Evolutionary conservation across 2,329 filamentous ascomycete species (phyloP), one percentile per base, ranked within the genome.

Genomic region (Davidsoniella australis): DNA sequence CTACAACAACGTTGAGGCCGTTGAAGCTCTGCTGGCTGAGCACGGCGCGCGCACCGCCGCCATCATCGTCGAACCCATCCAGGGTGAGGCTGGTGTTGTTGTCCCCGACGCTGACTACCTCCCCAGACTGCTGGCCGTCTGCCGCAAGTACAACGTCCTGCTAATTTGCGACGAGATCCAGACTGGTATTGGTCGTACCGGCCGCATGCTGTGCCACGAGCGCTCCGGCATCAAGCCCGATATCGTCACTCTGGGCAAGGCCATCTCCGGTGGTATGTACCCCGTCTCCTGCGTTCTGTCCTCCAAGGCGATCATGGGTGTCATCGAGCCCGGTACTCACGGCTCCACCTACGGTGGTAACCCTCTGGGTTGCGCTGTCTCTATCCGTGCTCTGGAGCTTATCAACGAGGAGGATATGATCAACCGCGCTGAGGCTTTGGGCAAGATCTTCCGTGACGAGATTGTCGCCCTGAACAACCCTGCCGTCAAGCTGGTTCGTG

Each of bases 261-360:
- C 91, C 57, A 94, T 98, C 63, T 94, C 87, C 33, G 91, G 91
- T 55, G 91, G 91, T 64, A 91, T 96, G 82, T 98, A 98, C 68
- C 91, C 91, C n/a, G 91, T 98, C 51, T 94, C 87, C 54, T 87
- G 82, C 59, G 88, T 98, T 45, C 73, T 98, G 47, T 82, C 83
- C 54, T 80, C 80, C 59, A 87, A 82, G 67, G 88, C 95, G 51
- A 73, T 96, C 55, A 95, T 98, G 88, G 75, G 95, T 56, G 91
- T 89, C 8, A 73, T 98, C 55, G 91, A 98, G 71, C 85, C 91
- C 23, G 91, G 91, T 53, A 96, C 91, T 23, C 91, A 98, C 66
- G 91, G 91, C 45, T 94, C 86, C 40, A 98, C 91, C n/a, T 98
- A 96, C 61, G 91, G 91, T 54, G 91, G 91, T 46, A 98, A 98